Conservation (phyloP, 2,329 filamentous ascomycete genomes). For the Pseudovirgaria hyperparasitica region DNA sequence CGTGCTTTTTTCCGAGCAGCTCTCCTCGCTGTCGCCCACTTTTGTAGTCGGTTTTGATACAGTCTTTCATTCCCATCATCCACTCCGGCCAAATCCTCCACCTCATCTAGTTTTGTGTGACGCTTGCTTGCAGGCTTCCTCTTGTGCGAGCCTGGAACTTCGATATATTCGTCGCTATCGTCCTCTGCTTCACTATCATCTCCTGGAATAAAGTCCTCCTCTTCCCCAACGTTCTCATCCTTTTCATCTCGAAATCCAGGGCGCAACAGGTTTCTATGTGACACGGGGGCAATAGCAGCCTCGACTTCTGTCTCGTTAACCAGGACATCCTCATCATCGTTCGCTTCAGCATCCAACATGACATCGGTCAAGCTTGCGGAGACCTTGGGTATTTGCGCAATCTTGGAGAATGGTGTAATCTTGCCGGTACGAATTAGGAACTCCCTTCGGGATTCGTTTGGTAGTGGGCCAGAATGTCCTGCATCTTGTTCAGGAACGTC, state of each 20-base stretch:
- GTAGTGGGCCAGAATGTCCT: conserved; percentile 47
- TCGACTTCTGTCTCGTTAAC: conserved; percentile 15
- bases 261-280: conserved; percentile 35
- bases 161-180: conserved; percentile 22
- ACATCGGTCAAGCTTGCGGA: conserved; percentile 63
- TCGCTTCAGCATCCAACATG: conserved; percentile 71
- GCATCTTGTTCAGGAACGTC: conserved; percentile 29
- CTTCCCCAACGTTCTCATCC: conserved; percentile 25
- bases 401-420: conserved; percentile 86
- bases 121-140: conserved; percentile 13
- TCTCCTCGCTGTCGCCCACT: conserved; percentile 58
- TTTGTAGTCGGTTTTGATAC: conserved; percentile 61
- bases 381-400: conserved; percentile 51
- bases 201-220: conserved; percentile 21
- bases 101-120: conserved; percentile 13
- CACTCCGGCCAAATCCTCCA: conserved; percentile 48
- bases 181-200: conserved; percentile 25
- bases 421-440: conserved; percentile 93
- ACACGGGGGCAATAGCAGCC: conserved; percentile 19
- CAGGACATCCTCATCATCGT: conserved; percentile 38
- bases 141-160: conserved; percentile 25
- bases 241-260: conserved; percentile 31
- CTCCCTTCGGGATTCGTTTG: conserved; percentile 73
- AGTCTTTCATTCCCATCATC: conserved; percentile 83
- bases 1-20: conserved; percentile 40